Evolutionary conservation across 495 filamentous ascomycete genomes (phyloP).

Genomic region (Lophium mytilinum): DNA sequence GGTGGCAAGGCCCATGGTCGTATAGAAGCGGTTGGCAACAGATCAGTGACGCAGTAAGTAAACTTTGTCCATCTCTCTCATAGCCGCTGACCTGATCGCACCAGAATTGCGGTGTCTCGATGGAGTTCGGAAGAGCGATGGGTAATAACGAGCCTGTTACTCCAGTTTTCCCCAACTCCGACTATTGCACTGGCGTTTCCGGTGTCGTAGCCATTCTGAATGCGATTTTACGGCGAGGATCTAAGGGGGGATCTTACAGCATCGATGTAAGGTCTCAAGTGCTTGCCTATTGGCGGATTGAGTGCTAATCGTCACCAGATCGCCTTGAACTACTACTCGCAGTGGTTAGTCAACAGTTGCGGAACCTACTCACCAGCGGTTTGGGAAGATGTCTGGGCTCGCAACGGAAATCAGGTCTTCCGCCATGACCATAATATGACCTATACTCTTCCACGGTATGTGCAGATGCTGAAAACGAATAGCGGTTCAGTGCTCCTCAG

Average conservation of each 20-base stretch:
- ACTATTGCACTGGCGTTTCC: constrained; percentile 32
- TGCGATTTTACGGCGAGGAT: constrained; percentile 25
- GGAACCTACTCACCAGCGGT: constrained; percentile 25
- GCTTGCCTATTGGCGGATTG: background rate
- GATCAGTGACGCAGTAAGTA: constrained; percentile 44
- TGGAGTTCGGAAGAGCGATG: constrained; percentile 31
- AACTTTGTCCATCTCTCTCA: background rate
- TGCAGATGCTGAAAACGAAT: constrained; percentile 26
- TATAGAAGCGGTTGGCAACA: constrained; percentile 49
- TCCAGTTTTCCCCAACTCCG: constrained; percentile 33
- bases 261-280: constrained; percentile 27
- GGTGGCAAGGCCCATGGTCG: constrained; percentile 47
- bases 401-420: constrained; percentile 28
- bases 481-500: constrained; percentile 19
- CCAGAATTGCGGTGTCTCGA: constrained; percentile 25
- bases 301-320: constrained; percentile 6
- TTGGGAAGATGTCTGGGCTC: constrained; percentile 30
- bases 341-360: constrained; percentile 32
- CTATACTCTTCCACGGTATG: constrained; percentile 23
- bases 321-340: constrained; percentile 33
- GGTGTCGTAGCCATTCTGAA: constrained; percentile 25
- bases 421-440: constrained; percentile 29
- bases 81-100: background rate
- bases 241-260: constrained; percentile 29
- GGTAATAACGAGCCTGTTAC: constrained; percentile 34